A percentile compares a stretch with the other conserved stretches of the same genome.
These are phyloP conservation scores for Exophiala oligosperma DNA, from an alignment of 2,329 filamentous ascomycete genomes.

Conservation along the genomic window DNA sequence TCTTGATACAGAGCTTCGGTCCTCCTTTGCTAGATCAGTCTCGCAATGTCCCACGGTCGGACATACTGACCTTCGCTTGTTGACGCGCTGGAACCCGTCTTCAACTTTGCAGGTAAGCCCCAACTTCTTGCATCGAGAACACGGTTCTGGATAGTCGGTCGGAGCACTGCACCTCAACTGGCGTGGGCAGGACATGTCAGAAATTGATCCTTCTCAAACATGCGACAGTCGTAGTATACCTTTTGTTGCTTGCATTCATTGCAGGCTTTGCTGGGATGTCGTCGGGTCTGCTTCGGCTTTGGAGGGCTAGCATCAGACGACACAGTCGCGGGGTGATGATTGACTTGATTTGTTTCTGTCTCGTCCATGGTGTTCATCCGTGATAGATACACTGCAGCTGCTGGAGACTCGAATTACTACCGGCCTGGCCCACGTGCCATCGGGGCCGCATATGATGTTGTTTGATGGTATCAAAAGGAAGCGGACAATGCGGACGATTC, in stretches of 20 bases:
- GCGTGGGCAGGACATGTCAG: neutral
- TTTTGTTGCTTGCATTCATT: slow-evolving; percentile 45
- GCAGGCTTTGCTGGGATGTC: slow-evolving; percentile 35
- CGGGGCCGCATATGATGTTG: too few relatives aligned
- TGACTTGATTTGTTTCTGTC: neutral
- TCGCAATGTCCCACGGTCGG: slow-evolving; percentile 9
- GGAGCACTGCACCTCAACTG: slow-evolving; percentile 36
- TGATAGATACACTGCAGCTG: neutral
- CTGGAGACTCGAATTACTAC: too few relatives aligned
- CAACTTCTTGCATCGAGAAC: slow-evolving; percentile 38
- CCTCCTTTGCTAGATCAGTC: slow-evolving; percentile 33
- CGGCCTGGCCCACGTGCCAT: too few relatives aligned
- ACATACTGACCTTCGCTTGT: slow-evolving; percentile 38
- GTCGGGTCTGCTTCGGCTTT: neutral
- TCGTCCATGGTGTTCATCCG: neutral
- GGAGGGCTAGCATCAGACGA: neutral
- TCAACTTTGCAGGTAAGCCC: slow-evolving; percentile 37
- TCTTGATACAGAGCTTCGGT: slow-evolving; percentile 16
- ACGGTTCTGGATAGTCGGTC: slow-evolving; percentile 35
- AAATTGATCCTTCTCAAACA: neutral
- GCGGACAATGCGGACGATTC: neutral
- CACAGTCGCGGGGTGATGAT: neutral
- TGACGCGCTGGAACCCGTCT: slow-evolving; percentile 41
- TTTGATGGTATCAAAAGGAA: too few relatives aligned
- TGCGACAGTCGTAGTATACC: slow-evolving; percentile 25